These are phyloP conservation scores for Mycena pura DNA, from an alignment of 768 basidiomycete species.

Conservation along the genomic window DNA sequence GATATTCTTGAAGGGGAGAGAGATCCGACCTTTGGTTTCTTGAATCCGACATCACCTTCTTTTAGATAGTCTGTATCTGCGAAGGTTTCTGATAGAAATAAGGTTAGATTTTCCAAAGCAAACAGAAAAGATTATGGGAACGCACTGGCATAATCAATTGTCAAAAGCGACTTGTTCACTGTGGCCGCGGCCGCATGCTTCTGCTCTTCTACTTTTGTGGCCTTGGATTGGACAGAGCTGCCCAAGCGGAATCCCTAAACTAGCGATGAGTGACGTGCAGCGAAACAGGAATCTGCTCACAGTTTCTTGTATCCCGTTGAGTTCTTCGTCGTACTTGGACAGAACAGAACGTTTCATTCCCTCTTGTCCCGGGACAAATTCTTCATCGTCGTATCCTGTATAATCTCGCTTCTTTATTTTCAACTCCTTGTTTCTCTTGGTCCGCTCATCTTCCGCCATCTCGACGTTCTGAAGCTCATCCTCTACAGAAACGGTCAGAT, in stretches of 20 bases:
- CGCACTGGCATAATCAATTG: constrained; percentile 91
- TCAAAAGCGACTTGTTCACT: constrained; percentile 81
- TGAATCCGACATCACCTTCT: constrained; percentile 93
- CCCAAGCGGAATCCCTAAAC: constrained; percentile 88
- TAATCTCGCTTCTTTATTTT: constrained; percentile 92
- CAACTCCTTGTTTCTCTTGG: constrained; percentile 78
- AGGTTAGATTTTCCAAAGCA: constrained; percentile 25
- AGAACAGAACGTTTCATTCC: constrained; percentile 86
- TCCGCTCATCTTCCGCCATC: constrained; percentile 87
- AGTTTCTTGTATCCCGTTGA: constrained; percentile 75
- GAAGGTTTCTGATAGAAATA: constrained; percentile 71
- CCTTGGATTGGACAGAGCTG: constrained; percentile 51
- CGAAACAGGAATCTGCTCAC: constrained; percentile 46
- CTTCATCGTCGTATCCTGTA: constrained; percentile 96
- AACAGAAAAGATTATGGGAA: constrained; percentile 22
- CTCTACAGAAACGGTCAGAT: constrained; percentile 57
- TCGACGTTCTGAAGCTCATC: constrained; percentile 97
- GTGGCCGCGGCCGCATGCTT: constrained; percentile 60
- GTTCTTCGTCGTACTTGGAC: constrained; percentile 92
- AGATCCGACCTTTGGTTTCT: constrained; percentile 81
- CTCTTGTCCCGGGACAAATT: constrained; percentile 76
- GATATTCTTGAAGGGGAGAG: neutral
- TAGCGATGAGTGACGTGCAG: constrained; percentile 11
- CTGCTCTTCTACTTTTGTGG: constrained; percentile 51
- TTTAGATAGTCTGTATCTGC: constrained; percentile 87